phyloP scores from a whole-genome alignment of 257 asterid species.

The Solanum arcanum region DNA sequence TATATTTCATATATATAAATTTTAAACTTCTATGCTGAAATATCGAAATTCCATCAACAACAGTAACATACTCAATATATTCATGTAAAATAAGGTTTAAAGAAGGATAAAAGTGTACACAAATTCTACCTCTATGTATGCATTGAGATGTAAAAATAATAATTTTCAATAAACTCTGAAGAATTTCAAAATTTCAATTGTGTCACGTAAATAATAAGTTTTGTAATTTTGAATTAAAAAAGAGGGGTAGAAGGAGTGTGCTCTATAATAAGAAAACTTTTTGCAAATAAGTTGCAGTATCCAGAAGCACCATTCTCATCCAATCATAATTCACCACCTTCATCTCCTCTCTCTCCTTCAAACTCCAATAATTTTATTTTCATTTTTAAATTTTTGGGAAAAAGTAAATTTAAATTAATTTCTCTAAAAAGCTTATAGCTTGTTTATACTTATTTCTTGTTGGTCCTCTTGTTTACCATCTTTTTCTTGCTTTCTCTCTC shows the following conservation, averaged over 20 bases:
- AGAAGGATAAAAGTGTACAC: too few relatives aligned
- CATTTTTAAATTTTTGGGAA: neutral
- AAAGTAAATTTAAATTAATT: constrained; percentile 26
- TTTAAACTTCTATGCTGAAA: neutral
- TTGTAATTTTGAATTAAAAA: neutral
- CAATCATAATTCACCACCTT: constrained; percentile 67
- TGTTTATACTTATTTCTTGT: constrained; percentile 1
- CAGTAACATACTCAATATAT: too few relatives aligned
- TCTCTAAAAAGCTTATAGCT: constrained; percentile 23
- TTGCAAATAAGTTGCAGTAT: constrained; percentile 43
- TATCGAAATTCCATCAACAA: too few relatives aligned
- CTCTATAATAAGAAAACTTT: constrained; percentile 16
- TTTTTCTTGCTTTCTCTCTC: constrained; percentile 16
- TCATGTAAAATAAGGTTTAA: too few relatives aligned
- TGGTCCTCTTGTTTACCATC: constrained; percentile 10
- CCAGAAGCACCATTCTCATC: constrained; percentile 59
- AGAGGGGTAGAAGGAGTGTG: neutral
- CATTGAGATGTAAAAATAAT: too few relatives aligned
- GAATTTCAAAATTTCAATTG: neutral
- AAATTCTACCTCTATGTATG: neutral
- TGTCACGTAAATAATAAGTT: neutral
- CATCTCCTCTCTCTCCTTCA: constrained; percentile 5
- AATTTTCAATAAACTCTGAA: neutral
- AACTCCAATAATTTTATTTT: neutral
- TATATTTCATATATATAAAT: too few relatives aligned